These are phyloP conservation scores for Populus ilicifolia DNA, from an alignment of 345 rosid species.

Conservation along the genomic window DNA sequence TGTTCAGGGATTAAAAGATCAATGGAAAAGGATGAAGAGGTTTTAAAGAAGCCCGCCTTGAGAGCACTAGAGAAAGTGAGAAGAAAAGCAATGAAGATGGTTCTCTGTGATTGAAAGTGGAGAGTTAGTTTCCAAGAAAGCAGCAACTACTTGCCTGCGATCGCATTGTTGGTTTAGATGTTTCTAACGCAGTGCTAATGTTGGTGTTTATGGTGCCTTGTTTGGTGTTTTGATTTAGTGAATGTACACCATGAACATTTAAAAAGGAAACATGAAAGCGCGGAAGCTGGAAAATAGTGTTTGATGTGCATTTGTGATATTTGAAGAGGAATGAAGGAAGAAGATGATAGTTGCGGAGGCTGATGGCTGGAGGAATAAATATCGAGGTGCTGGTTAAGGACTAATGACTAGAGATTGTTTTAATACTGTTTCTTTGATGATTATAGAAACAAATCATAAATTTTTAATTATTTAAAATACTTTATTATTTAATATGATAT, in stretches of 20 bases:
- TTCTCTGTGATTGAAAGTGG: constrained; percentile 28
- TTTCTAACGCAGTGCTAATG: background rate
- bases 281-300: background rate
- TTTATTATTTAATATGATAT: too few species aligned
- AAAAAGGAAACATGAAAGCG: background rate
- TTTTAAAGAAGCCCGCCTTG: constrained; percentile 27
- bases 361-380: background rate
- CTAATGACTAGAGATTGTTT: too few species aligned
- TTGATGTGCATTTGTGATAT: background rate
- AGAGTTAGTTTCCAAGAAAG: constrained; percentile 15
- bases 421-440: too few species aligned
- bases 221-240: background rate
- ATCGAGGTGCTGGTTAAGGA: too few species aligned
- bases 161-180: constrained; percentile 9
- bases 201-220: constrained; percentile 1
- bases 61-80: constrained; percentile 50
- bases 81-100: constrained; percentile 18
- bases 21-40: background rate
- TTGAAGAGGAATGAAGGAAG: background rate
- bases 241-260: background rate
- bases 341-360: background rate
- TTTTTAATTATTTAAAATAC: too few species aligned
- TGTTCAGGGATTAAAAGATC: background rate
- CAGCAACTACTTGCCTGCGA: constrained; percentile 12
- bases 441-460: too few species aligned